phyloP scores from a whole-genome alignment of 306 rosid genomes.

The Cucurbita ficifolia region DNA sequence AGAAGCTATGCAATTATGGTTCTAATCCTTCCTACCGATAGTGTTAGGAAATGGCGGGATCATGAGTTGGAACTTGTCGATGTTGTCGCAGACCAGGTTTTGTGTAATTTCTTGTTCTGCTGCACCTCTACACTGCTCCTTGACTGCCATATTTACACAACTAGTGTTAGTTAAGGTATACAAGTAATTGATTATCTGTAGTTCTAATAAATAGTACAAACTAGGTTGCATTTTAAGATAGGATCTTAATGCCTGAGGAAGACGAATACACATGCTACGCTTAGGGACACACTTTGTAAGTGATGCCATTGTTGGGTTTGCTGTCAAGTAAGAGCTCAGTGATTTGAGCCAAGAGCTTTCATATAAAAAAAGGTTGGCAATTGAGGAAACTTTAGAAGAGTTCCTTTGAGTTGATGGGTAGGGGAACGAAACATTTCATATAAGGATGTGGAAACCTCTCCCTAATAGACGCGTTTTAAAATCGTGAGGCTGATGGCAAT shows the following conservation, averaged over 20 bases:
- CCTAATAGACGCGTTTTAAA: too few species aligned
- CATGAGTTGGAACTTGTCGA: conserved; percentile 82
- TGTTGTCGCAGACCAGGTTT: conserved; percentile 92
- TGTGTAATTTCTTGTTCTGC: conserved; percentile 9
- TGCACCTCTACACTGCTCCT: background rate
- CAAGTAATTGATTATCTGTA: background rate
- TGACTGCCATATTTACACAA: background rate
- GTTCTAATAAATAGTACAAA: background rate
- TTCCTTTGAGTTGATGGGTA: background rate
- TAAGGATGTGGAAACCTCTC: too few species aligned
- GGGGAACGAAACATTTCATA: too few species aligned
- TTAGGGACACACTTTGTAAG: background rate
- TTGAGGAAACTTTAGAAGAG: background rate
- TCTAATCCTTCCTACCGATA: conserved; percentile 70
- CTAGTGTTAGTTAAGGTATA: background rate
- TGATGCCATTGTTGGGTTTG: background rate
- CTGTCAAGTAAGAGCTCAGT: background rate
- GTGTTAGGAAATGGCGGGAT: conserved; percentile 81
- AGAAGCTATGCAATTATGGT: conserved; percentile 86
- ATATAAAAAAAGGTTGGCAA: background rate
- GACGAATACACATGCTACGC: background rate
- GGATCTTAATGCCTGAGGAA: background rate
- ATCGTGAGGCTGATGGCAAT: too few species aligned
- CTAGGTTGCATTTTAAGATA: background rate
- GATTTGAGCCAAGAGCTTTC: background rate